phyloP scores from a whole-genome alignment of 78 protist species.

The Cavenderia fasciculata region DNA sequence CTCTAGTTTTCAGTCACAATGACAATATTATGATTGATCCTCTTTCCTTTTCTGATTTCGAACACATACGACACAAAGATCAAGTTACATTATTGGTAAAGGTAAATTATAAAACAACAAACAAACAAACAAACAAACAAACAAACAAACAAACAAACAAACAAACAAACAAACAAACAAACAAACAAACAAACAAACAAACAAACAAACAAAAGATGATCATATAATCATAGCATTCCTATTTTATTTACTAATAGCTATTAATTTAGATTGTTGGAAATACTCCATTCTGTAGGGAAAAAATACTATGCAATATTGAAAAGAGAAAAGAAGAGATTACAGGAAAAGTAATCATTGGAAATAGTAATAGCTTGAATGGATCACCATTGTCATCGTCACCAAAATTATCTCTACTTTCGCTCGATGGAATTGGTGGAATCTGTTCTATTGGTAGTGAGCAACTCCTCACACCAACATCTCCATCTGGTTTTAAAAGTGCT shows the following conservation, averaged over 20 bases:
- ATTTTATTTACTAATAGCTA: no score
- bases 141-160: neutral
- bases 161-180: neutral
- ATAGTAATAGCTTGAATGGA: neutral
- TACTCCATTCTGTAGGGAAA: no score
- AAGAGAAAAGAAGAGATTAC: no score
- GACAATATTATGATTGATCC: constrained; percentile 57
- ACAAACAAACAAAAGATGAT: neutral
- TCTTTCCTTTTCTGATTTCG: constrained; percentile 64
- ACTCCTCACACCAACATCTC: neutral
- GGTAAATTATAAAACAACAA: neutral
- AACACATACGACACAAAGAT: constrained; percentile 41
- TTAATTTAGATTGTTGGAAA: no score
- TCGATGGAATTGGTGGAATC: neutral
- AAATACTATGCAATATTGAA: no score
- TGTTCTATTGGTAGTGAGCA: neutral
- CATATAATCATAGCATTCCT: neutral
- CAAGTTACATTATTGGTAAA: neutral
- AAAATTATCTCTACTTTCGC: neutral
- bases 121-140: neutral
- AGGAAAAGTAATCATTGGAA: no score
- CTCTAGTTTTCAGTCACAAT: constrained; percentile 1
- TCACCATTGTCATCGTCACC: neutral
- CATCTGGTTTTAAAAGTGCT: neutral
- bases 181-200: neutral